Evolutionary conservation across 768 basidiomycete genomes (phyloP).

Genomic region (Leccinum rimulosum): DNA sequence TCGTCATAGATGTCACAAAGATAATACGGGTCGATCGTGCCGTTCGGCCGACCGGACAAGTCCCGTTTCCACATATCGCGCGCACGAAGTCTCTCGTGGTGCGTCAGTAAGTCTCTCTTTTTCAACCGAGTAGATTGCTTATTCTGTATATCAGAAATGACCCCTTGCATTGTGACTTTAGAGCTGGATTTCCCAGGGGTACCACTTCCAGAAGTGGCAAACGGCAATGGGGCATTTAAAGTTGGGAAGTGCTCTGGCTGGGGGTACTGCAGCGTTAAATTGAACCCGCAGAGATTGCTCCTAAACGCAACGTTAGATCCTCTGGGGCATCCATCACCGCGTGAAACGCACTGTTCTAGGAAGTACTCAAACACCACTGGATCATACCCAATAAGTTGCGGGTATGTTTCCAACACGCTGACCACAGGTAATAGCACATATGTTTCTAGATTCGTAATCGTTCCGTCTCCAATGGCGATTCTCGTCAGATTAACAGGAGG

Average conservation of each 20-base stretch:
- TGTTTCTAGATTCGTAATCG: conserved; percentile 47
- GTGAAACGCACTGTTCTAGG: conserved; percentile 54
- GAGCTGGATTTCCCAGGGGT: neutral
- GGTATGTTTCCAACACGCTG: conserved; percentile 65
- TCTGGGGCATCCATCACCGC: neutral
- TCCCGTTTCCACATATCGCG: conserved; percentile 42
- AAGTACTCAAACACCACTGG: conserved; percentile 65
- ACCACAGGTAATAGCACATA: conserved; percentile 58
- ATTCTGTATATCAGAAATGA: conserved; percentile 21
- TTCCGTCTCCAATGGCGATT: conserved; percentile 68
- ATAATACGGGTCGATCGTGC: conserved; percentile 59
- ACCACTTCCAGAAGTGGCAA: too few species aligned
- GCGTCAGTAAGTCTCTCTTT: conserved; percentile 15
- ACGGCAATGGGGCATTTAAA: too few species aligned
- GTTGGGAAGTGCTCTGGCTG: too few species aligned
- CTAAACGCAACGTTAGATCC: conserved; percentile 31
- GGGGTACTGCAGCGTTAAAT: too few species aligned
- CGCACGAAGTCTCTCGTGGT: conserved; percentile 19
- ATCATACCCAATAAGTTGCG: conserved; percentile 73
- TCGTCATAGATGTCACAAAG: conserved; percentile 59
- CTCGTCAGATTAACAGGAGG: conserved; percentile 66
- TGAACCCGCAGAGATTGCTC: conserved; percentile 36
- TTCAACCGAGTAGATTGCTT: conserved; percentile 6
- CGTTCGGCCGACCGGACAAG: conserved; percentile 49
- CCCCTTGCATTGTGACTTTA: conserved; percentile 7